A percentile compares a stretch with the other conserved stretches of the same genome.
phyloP scores from a whole-genome alignment of 306 rosid genomes.

The Rubus parviflorus region DNA sequence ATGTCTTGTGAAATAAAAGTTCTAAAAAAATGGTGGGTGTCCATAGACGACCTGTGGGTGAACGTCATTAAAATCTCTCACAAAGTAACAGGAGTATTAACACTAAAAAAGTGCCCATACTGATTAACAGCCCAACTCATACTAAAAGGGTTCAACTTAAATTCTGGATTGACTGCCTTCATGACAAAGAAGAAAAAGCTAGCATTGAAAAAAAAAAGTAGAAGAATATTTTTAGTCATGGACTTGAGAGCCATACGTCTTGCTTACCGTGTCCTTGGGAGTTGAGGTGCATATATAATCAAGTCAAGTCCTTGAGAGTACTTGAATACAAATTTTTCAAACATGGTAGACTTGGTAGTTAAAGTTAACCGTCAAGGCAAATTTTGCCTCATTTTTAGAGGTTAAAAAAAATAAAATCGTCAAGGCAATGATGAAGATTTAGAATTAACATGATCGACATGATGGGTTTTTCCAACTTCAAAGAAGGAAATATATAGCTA shows the following conservation, averaged over 20 bases:
- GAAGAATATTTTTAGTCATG: too few species aligned
- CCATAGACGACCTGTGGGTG: background rate
- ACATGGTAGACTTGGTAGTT: background rate
- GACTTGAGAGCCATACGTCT: background rate
- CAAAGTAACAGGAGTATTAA: background rate
- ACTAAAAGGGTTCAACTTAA: background rate
- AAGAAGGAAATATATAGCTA: slow-evolving; percentile 4
- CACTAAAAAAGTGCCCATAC: background rate
- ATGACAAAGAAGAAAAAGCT: background rate
- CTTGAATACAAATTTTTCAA: background rate
- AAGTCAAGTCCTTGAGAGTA: background rate
- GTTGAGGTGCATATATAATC: too few species aligned
- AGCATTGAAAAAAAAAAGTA: too few species aligned
- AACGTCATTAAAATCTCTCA: background rate
- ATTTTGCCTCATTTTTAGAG: too few species aligned
- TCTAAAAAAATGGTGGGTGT: background rate
- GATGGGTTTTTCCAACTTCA: slow-evolving; percentile 5
- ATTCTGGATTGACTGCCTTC: background rate
- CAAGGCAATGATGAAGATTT: slow-evolving; percentile 15
- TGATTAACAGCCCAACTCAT: background rate
- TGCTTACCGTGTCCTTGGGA: background rate
- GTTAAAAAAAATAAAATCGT: too few species aligned
- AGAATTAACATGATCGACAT: background rate
- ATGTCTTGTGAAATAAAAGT: too few species aligned
- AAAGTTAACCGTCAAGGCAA: too few species aligned